Evolutionary conservation across 148 eudicot species (phyloP).

Genomic region (Talinum fruticosum): DNA sequence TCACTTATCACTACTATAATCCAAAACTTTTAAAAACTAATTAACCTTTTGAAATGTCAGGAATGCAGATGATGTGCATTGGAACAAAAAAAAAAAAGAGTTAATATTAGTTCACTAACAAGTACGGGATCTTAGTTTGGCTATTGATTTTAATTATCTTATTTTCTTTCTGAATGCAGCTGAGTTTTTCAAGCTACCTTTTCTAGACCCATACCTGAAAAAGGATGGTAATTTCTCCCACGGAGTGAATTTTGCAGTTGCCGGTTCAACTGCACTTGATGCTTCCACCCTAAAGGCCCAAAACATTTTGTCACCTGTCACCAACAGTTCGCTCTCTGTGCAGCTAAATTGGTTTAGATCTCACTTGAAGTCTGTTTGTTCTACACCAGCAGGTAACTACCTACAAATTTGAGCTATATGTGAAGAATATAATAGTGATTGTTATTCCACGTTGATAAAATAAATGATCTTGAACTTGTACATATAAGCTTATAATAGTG

Average conservation of each 20-base stretch:
- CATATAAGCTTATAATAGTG: too few species aligned
- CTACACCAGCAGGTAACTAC: slow-evolving; percentile 5
- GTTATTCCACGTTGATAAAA: too few species aligned
- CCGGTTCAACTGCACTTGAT: slow-evolving; percentile 21
- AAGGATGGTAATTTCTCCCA: slow-evolving; percentile 14
- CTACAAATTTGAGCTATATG: too few species aligned
- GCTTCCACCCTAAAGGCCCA: slow-evolving; percentile 9
- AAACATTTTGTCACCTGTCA: neutral
- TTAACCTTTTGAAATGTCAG: neutral
- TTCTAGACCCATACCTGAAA: slow-evolving; percentile 20
- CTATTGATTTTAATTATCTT: neutral
- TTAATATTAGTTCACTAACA: too few species aligned
- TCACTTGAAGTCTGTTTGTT: slow-evolving; percentile 20
- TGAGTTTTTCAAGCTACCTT: slow-evolving; percentile 20
- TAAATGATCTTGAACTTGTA: too few species aligned
- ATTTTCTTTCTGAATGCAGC: slow-evolving; percentile 6
- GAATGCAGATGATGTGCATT: too few species aligned
- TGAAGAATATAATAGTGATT: too few species aligned
- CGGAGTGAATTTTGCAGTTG: slow-evolving; percentile 30
- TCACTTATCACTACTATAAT: neutral
- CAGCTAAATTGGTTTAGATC: slow-evolving; percentile 28
- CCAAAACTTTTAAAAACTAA: neutral
- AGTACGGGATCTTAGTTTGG: neutral
- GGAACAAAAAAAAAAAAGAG: too few species aligned
- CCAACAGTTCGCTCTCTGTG: slow-evolving; percentile 22